These are phyloP conservation scores for Botrytis fabae DNA, from an alignment of 2,329 filamentous ascomycete genomes.

Conservation along the genomic window DNA sequence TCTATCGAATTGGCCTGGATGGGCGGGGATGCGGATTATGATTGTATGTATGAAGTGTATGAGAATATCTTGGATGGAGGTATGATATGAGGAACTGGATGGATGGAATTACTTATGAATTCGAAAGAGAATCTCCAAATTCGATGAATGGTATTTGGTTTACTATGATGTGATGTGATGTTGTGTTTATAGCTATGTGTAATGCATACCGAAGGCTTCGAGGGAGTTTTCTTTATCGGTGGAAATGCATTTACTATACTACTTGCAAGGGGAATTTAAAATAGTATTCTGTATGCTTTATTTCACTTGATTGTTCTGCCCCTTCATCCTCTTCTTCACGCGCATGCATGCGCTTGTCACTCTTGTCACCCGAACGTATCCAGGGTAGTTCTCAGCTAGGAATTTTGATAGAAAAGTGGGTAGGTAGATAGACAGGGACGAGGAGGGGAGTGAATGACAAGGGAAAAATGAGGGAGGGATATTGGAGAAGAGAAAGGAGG, in stretches of 20 bases:
- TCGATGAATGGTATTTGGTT: not conserved
- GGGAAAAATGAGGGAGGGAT: no score
- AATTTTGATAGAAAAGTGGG: not conserved
- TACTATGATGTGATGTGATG: not conserved
- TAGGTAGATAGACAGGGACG: not conserved
- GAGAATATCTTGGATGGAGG: conserved; percentile 4
- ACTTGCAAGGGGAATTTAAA: not conserved
- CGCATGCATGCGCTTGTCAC: not conserved
- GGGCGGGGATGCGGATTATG: not conserved
- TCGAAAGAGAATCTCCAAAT: not conserved
- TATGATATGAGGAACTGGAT: conserved; percentile 12
- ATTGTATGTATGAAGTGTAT: conserved; percentile 9
- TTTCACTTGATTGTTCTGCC: not conserved
- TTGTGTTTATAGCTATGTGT: not conserved
- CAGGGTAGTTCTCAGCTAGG: not conserved
- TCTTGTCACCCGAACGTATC: not conserved
- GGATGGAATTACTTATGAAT: not conserved
- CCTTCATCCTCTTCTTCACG: not conserved
- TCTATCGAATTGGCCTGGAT: conserved; percentile 3
- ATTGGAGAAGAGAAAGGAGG: not conserved
- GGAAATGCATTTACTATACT: not conserved
- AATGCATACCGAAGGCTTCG: not conserved
- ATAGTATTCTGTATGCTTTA: not conserved
- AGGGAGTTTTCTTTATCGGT: not conserved
- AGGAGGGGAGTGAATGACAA: not conserved